Evolutionary conservation across 169 alveolate genomes (phyloP), one percentile per base, ranked within the genome.

Genomic region (Eimeria tenella): DNA sequence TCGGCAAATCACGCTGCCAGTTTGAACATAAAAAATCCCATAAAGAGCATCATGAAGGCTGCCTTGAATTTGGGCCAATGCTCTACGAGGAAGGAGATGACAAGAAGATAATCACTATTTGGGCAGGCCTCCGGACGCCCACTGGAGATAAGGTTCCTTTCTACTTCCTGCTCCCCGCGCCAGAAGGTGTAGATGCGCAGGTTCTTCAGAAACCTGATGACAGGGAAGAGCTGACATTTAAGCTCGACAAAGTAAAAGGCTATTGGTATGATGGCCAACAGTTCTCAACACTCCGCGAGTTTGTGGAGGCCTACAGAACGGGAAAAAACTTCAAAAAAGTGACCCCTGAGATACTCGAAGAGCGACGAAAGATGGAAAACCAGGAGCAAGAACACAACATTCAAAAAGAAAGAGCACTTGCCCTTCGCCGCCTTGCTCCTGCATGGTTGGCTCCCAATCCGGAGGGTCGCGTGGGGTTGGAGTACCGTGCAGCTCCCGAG

Each of bases 401-500:
- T 42, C 81, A 25, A 19, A 52, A 56, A 55, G 83, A 88, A 19
- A 8, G 75, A 58, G 87, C 86, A n/a, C 58, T 49, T 11, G 71
- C 81, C 56, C 83, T 88, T 11, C 94, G 94, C n/a, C 94, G 86
- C 9, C 87, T 88, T 4, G 94, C 94, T 11, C 94, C 94, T 7
- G 71, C 71, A 5, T 81, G 89, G 89, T 71, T 73, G 17, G 95
- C 90, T 13, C 94, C 95, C 42, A 52, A 86, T 23, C 95, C 93
- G 4, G 70, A 77, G 55, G 95, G 95, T 6, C 90, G 95, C n/a
- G 93, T 10, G 65, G 97, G 96, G n/a, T 71, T 96, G 73, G 97
- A 96, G 84, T 86, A 94, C 68, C 93, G 96, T 15, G 97, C 94
- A 8, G 95, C 93, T 25, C 97, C 97, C 2, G 97, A 96, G 81